phyloP scores from a whole-genome alignment of 805 yeast species.

The Blastobotrys muscicola region DNA sequence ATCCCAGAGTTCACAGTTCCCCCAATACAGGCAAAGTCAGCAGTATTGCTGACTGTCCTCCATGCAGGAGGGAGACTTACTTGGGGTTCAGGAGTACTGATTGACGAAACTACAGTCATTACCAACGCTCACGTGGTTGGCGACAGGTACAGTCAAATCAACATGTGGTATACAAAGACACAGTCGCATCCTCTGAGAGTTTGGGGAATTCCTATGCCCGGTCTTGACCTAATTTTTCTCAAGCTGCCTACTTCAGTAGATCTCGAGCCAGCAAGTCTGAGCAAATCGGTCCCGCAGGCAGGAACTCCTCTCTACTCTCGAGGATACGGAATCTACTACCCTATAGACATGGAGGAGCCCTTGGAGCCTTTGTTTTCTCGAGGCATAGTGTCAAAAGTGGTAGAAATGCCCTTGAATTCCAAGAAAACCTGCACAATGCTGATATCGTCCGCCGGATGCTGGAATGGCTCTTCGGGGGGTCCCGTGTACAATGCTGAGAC shows the following conservation, averaged over 20 bases:
- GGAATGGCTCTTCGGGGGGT: conserved; percentile 34
- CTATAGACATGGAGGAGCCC: conserved; percentile 13
- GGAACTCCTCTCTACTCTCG: no score
- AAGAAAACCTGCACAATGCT: conserved; percentile 13
- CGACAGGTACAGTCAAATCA: conserved; percentile 2
- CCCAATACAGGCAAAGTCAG: conserved; percentile 5
- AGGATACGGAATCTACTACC: conserved; percentile 28
- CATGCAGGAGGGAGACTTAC: conserved; percentile 16
- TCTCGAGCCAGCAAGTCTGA: conserved; percentile 13
- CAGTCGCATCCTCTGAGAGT: no score
- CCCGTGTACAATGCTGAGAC: conserved; percentile 18
- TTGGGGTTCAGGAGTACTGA: conserved; percentile 31
- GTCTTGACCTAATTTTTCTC: conserved; percentile 25
- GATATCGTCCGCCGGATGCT: conserved; percentile 27
- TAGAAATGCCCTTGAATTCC: conserved; percentile 13
- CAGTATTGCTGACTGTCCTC: conserved; percentile 10
- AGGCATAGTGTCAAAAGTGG: conserved; percentile 20
- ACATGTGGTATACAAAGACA: no score
- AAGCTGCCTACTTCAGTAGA: conserved; percentile 5
- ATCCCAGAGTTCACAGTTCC: not conserved
- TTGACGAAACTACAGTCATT: conserved; percentile 20
- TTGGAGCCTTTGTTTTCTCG: conserved; percentile 23
- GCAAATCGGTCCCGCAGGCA: conserved; percentile 14
- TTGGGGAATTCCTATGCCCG: conserved; percentile 19
- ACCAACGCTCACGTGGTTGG: conserved; percentile 28